Conservation (phyloP, 139 green algal genomes). For the Picochlorum sp. region DNA sequence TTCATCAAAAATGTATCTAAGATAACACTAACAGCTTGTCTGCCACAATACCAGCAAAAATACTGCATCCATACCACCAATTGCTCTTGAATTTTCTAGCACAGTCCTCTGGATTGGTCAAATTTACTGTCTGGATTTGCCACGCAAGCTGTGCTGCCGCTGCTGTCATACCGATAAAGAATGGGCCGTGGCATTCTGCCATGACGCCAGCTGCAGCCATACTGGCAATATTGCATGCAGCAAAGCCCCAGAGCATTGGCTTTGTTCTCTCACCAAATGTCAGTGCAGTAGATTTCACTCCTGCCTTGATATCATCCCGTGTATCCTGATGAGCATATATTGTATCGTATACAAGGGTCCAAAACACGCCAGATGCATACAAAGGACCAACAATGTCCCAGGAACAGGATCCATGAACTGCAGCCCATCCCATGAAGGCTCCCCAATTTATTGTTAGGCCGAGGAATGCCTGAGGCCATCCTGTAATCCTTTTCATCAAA, state of each 20-base stretch:
- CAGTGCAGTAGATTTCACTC: conserved; percentile 88
- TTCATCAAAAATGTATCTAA: background rate
- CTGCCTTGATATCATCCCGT: conserved; percentile 67
- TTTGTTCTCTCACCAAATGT: conserved; percentile 62
- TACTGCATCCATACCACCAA: conserved; percentile 62
- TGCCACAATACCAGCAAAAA: conserved; percentile 69
- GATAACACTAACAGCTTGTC: conserved; percentile 44
- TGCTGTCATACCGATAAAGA: conserved; percentile 39
- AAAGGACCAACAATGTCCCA: conserved; percentile 72
- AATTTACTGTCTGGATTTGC: conserved; percentile 65
- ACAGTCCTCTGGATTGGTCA: conserved; percentile 67
- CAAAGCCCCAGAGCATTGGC: conserved; percentile 45
- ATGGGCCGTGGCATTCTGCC: conserved; percentile 27
- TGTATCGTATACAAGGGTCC: conserved; percentile 97
- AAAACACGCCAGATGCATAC: conserved; percentile 70
- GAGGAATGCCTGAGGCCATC: conserved; percentile 74
- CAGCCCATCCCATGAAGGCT: conserved; percentile 84
- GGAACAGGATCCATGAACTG: conserved; percentile 60
- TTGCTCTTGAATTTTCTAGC: conserved; percentile 86
- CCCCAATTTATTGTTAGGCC: conserved; percentile 98
- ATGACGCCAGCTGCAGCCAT: conserved; percentile 30
- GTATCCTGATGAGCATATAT: conserved; percentile 99
- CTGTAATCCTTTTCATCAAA: conserved; percentile 90
- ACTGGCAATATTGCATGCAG: conserved; percentile 18
- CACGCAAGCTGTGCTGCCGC: conserved; percentile 55